Evolutionary conservation across 495 filamentous ascomycete genomes (phyloP), one percentile per base, ranked within the genome.

Genomic region (Talaromyces wortmannii): DNA sequence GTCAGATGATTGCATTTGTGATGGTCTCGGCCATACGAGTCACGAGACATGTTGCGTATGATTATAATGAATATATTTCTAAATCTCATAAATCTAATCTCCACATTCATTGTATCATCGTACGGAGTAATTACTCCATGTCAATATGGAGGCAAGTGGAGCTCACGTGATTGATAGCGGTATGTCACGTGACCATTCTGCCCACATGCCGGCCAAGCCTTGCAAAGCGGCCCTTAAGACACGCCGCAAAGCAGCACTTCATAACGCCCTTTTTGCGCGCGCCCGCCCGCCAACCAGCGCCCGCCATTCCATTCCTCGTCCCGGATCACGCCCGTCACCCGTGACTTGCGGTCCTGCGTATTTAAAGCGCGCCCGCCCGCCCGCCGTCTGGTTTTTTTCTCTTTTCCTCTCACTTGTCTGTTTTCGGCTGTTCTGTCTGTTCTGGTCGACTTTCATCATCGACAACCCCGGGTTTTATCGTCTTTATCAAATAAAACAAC

Each of bases 221-320:
- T 23, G 31, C 31, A 48, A 50, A 60, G 57, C 60, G 54, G 49
- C 53, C 58, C 55, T 57, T 61, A 65, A 64, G 61, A 63, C 62
- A 55, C 50, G 52, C 70, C 67, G 49, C 57, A 75, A 75, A 72
- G 61, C 69, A 52, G 65, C 63, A 65, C 62, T 71, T 73, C 69
- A 72, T 76, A 73, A 73, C 72, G 42, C 65, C 60, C 64, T 67
- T 72, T 75, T 76, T 66, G 54, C 50, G 60, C 55, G 43, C 52
- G 59, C 58, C 62, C 50, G 48, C 60, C 64, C 64, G 59, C 71
- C 72, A 78, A 75, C 73, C 70, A 72, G 59, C 62, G 58, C 59
- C 61, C 63, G 61, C 63, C 53, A 62, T 60, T 40, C 13, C 36
- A 40, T 40, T 40, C 36, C 13, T 40, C 13, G 2, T 13, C 36